A percentile compares a stretch with the other conserved stretches of the same genome.
Conservation (phyloP, 2,329 filamentous ascomycete genomes). For the Waltergamsia citrina region DNA sequence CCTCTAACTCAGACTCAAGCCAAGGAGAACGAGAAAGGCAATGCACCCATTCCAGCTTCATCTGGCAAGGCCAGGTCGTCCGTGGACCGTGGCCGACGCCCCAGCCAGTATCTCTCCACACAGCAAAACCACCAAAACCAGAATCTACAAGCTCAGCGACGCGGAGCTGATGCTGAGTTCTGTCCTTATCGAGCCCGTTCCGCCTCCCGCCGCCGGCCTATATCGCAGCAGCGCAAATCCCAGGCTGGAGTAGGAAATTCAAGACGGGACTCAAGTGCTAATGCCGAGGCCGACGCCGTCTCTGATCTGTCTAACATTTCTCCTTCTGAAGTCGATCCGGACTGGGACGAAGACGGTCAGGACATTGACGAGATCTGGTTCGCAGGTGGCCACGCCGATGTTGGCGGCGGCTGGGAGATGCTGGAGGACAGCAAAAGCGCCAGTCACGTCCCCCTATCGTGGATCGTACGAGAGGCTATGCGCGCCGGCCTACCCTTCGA, state of each 20-base stretch:
- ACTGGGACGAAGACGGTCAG: constrained; percentile 42
- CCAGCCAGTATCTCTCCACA: not conserved
- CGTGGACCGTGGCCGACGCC: not conserved
- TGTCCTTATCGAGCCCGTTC: constrained; percentile 32
- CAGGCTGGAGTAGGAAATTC: too few relatives aligned
- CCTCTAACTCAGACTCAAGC: not conserved
- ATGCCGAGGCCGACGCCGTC: constrained; percentile 14
- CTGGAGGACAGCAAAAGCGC: constrained; percentile 48
- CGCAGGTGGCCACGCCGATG: constrained; percentile 67
- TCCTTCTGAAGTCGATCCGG: constrained; percentile 20
- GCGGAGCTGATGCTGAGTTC: constrained; percentile 13
- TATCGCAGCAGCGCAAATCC: constrained; percentile 9
- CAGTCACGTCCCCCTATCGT: constrained; percentile 59
- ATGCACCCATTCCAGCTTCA: not conserved
- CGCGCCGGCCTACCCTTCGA: constrained; percentile 64
- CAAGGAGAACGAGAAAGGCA: not conserved
- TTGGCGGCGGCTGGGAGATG: constrained; percentile 67
- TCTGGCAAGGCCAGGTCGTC: not conserved
- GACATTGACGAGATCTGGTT: constrained; percentile 80
- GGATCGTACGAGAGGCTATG: constrained; percentile 55
- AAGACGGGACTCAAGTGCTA: constrained; percentile 6
- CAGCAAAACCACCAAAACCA: not conserved
- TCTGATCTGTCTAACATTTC: constrained; percentile 20
- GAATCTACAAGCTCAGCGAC: not conserved
- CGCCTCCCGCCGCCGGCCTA: constrained; percentile 22